A percentile compares a stretch with the other conserved stretches of the same genome.
These are phyloP conservation scores for Paraphysoderma sedebokerense DNA, from an alignment of 371 early-diverging fungal species.

Conservation along the genomic window DNA sequence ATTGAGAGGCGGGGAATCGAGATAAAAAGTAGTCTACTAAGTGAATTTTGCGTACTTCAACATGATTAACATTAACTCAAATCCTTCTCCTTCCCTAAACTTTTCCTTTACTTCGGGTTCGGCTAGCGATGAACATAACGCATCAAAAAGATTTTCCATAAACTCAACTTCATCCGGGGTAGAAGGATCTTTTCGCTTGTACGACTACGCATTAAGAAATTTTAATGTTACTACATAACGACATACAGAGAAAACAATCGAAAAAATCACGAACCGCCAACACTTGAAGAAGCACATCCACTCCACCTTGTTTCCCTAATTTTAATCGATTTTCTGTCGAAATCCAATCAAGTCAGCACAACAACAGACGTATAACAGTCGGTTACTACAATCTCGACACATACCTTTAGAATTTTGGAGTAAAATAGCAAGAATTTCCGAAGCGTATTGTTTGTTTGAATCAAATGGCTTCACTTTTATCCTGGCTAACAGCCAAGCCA, in stretches of 20 bases:
- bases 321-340: constrained; percentile 38
- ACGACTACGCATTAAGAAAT: constrained; percentile 17
- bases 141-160: constrained; percentile 77
- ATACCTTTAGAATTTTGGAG: constrained; percentile 32
- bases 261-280: constrained; percentile 21
- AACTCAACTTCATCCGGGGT: constrained; percentile 72
- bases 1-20: too few relatives aligned
- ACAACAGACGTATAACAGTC: not conserved
- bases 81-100: constrained; percentile 70
- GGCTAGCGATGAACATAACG: constrained; percentile 36
- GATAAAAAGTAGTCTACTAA: too few relatives aligned
- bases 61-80: constrained; percentile 81
- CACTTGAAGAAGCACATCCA: constrained; percentile 49
- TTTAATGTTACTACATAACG: not conserved
- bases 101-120: constrained; percentile 34
- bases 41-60: constrained; percentile 56
- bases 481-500: constrained; percentile 56
- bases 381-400: not conserved
- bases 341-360: not conserved
- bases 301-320: constrained; percentile 45
- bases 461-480: constrained; percentile 36
- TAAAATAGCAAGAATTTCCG: constrained; percentile 69
- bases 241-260: constrained; percentile 1
- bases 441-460: constrained; percentile 66
- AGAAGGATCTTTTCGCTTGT: constrained; percentile 56